phyloP scores from a whole-genome alignment of 768 basidiomycete genomes.

The Kwoniella heveanensis region DNA sequence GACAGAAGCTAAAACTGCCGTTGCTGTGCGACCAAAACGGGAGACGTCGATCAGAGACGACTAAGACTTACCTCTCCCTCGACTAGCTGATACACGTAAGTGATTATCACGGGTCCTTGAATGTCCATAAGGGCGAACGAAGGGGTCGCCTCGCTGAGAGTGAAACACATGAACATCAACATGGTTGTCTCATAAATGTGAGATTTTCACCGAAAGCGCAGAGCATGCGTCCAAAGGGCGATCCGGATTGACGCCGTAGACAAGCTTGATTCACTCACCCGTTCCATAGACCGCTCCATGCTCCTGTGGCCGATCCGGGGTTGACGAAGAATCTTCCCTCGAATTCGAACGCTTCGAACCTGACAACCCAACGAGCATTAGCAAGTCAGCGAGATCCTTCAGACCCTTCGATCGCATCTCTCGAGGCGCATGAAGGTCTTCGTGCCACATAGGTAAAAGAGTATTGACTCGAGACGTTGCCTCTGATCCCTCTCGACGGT shows the following conservation, averaged over 20 bases:
- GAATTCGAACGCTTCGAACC: conserved; percentile 91
- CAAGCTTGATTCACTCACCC: conserved; percentile 60
- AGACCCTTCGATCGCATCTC: no score
- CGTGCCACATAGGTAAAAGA: background rate
- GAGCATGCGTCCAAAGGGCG: no score
- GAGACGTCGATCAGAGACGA: conserved; percentile 1
- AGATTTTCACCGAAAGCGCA: no score
- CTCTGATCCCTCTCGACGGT: no score
- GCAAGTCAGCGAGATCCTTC: background rate
- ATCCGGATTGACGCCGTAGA: no score
- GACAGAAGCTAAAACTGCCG: no score
- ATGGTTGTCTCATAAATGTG: no score
- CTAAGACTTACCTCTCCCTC: conserved; percentile 74
- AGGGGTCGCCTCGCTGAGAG: conserved; percentile 78
- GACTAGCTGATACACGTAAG: conserved; percentile 93
- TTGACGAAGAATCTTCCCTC: conserved; percentile 93
- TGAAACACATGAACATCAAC: no score
- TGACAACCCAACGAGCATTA: conserved; percentile 51
- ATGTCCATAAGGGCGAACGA: conserved; percentile 98
- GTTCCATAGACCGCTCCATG: conserved; percentile 78
- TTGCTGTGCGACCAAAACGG: background rate
- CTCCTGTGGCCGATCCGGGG: conserved; percentile 91
- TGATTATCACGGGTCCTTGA: conserved; percentile 93
- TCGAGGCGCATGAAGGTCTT: background rate
- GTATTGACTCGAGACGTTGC: no score